Percentiles rank a stretch among this genome's conserved stretches.
Evolutionary conservation across 2,329 filamentous ascomycete species (phyloP).

Genomic region (Cadophora luteo-olivacea): DNA sequence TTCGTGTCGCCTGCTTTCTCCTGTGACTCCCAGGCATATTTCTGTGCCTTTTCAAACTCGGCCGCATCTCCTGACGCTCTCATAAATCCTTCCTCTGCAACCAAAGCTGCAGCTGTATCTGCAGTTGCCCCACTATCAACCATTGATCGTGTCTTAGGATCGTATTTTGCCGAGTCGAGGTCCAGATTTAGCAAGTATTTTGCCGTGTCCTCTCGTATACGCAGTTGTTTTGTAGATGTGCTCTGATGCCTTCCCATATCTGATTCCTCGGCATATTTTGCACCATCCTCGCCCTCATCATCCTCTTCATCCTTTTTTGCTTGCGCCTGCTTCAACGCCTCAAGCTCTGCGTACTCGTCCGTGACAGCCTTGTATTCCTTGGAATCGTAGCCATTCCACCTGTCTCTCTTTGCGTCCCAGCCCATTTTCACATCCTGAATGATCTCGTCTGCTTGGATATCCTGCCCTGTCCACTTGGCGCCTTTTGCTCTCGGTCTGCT

Average conservation of each 20-base stretch:
- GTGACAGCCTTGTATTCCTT: constrained; percentile 87
- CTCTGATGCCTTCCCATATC: constrained; percentile 96
- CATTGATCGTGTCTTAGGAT: constrained; percentile 93
- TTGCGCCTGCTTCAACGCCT: constrained; percentile 69
- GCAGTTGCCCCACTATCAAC: constrained; percentile 82
- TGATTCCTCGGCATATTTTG: constrained; percentile 90
- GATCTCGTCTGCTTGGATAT: constrained; percentile 92
- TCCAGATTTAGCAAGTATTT: constrained; percentile 97
- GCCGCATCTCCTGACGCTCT: constrained; percentile 87
- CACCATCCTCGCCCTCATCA: constrained; percentile 63
- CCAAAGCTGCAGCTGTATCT: constrained; percentile 80
- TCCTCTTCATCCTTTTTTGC: constrained; percentile 55
- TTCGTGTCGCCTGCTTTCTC: constrained; percentile 80
- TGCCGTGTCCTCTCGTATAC: constrained; percentile 94
- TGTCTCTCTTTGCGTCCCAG: constrained; percentile 97
- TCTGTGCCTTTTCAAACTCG: constrained; percentile 88
- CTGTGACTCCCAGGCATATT: constrained; percentile 94
- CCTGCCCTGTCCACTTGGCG: constrained; percentile 88
- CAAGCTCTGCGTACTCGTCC: constrained; percentile 86
- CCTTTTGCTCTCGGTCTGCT: constrained; percentile 87
- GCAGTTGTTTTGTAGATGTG: constrained; percentile 87
- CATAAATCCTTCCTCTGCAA: constrained; percentile 93
- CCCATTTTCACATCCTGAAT: constrained; percentile 86
- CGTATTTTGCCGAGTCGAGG: constrained; percentile 95
- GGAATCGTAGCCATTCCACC: constrained; percentile 97